Percentiles rank a stretch among this genome's conserved stretches.
These are phyloP conservation scores for Leccinum variabile DNA, from an alignment of 1,284 basidiomycete species.

Conservation along the genomic window DNA sequence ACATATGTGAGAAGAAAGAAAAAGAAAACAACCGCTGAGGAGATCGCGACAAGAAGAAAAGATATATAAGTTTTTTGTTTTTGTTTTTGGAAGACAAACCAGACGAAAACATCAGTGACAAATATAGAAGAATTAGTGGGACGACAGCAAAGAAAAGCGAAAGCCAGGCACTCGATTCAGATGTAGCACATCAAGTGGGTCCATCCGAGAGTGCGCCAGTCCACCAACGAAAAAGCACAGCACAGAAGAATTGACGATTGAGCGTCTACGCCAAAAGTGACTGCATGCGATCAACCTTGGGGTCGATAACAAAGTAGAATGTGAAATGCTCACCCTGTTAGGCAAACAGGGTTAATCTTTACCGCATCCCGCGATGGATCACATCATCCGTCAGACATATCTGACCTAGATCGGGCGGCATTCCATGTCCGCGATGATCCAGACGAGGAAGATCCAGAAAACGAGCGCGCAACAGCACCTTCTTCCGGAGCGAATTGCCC, in stretches of 20 bases:
- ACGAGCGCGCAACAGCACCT: not conserved
- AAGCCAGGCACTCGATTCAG: not conserved
- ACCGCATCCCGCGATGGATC: not conserved
- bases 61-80: not conserved
- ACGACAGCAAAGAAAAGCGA: not conserved
- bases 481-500: slow-evolving; percentile 1
- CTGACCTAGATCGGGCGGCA: slow-evolving; percentile 9
- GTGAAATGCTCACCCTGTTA: slow-evolving; percentile 4
- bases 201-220: not conserved
- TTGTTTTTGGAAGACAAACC: not conserved
- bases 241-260: not conserved
- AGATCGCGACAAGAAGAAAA: not conserved
- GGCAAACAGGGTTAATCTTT: not conserved
- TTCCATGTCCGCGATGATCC: slow-evolving; percentile 27
- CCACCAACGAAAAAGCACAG: not conserved
- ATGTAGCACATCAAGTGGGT: not conserved
- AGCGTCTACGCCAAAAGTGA: not conserved
- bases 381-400: slow-evolving; percentile 11
- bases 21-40: not conserved
- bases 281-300: not conserved
- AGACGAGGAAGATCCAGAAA: slow-evolving; percentile 17
- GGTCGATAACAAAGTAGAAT: not conserved
- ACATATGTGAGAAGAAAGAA: not conserved
- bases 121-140: not conserved
- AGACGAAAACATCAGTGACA: not conserved